phyloP scores from a whole-genome alignment of 306 rosid species.

The Albizia julibrissin region DNA sequence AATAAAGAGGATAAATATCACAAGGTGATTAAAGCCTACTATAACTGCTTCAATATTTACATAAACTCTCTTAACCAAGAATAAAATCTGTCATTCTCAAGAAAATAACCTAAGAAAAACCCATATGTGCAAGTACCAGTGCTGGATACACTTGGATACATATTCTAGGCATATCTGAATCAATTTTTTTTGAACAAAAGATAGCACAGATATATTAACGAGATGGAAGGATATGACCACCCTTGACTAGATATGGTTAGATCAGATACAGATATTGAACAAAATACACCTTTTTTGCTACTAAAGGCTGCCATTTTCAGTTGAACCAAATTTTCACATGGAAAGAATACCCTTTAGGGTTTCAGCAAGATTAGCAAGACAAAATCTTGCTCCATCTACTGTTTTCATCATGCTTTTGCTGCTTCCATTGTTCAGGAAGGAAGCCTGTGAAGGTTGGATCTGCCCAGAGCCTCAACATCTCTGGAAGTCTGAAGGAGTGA shows the following conservation, averaged over 20 bases:
- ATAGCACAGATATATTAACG: not conserved
- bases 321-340: not conserved
- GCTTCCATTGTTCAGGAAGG: not conserved
- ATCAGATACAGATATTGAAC: not conserved
- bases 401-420: not conserved
- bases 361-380: not conserved
- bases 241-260: not conserved
- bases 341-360: not conserved
- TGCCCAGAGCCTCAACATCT: not conserved
- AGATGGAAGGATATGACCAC: not conserved
- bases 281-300: not conserved
- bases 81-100: not conserved
- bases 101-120: not conserved
- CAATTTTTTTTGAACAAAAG: not conserved
- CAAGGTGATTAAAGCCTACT: constrained; percentile 16
- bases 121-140: not conserved
- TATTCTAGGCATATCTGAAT: not conserved
- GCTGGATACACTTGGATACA: not conserved
- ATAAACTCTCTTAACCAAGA: constrained; percentile 2
- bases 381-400: not conserved
- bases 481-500: not conserved
- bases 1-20: not conserved
- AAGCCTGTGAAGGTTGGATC: not conserved
- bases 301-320: not conserved
- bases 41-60: constrained; percentile 2